Evolutionary conservation across 2,329 filamentous ascomycete genomes (phyloP).

Genomic region (Penicillium italicum): DNA sequence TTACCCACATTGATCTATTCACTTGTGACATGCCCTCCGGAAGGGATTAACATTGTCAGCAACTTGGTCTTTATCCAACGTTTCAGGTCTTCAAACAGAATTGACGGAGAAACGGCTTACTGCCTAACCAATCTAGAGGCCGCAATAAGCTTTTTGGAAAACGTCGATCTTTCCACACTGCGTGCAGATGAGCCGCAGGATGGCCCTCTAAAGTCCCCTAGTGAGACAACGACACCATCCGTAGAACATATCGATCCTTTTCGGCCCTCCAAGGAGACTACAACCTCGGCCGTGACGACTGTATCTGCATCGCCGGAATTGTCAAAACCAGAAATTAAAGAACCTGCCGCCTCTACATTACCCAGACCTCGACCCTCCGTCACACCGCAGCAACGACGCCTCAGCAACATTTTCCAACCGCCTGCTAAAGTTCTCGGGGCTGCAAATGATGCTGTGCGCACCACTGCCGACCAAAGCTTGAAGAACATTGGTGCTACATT

Average conservation of each 20-base stretch:
- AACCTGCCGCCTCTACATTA: slow-evolving; percentile 33
- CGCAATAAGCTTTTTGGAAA: slow-evolving; percentile 89
- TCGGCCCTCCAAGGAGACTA: slow-evolving; percentile 23
- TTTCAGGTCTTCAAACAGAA: slow-evolving; percentile 79
- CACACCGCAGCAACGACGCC: slow-evolving; percentile 63
- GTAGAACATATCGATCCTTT: slow-evolving; percentile 28
- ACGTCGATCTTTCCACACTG: slow-evolving; percentile 86
- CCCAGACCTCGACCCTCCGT: slow-evolving; percentile 29
- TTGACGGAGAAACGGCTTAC: slow-evolving; percentile 92
- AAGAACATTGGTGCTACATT: slow-evolving; percentile 89
- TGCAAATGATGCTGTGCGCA: slow-evolving; percentile 79
- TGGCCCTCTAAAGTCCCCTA: slow-evolving; percentile 59
- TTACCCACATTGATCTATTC: slow-evolving; percentile 96
- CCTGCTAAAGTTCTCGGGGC: slow-evolving; percentile 77
- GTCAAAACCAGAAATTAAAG: slow-evolving; percentile 27
- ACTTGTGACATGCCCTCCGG: slow-evolving; percentile 82
- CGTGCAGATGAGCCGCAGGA: slow-evolving; percentile 73
- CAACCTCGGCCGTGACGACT: slow-evolving; percentile 28
- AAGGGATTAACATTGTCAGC: slow-evolving; percentile 84
- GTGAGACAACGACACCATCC: slow-evolving; percentile 21
- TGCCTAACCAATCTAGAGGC: slow-evolving; percentile 95
- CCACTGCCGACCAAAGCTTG: slow-evolving; percentile 83
- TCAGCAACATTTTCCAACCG: slow-evolving; percentile 83
- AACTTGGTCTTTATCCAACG: slow-evolving; percentile 92
- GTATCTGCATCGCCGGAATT: slow-evolving; percentile 32